Evolutionary conservation across 2,329 filamentous ascomycete species (phyloP).

Genomic region (Chaetomium globosum): DNA sequence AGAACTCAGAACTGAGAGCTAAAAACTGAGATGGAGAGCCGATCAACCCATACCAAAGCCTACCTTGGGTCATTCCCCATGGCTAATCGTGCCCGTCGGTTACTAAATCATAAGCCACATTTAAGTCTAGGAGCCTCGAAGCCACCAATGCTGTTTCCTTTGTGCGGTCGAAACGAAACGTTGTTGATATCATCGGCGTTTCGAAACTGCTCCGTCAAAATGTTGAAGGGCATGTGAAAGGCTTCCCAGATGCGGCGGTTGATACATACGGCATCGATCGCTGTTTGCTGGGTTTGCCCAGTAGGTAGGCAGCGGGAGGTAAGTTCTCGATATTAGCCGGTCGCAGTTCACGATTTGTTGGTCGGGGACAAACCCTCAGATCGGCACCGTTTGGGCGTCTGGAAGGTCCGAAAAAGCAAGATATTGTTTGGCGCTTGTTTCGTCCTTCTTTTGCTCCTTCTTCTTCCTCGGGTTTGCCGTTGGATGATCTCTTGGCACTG

Average conservation of each 20-base stretch:
- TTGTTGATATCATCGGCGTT: not conserved
- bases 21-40: not conserved
- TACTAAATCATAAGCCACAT: too few species aligned
- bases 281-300: not conserved
- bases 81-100: too few species aligned
- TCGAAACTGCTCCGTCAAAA: conserved; percentile 1
- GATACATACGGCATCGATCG: not conserved
- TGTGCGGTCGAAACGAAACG: conserved; percentile 1
- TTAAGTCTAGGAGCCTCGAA: not conserved
- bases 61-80: not conserved
- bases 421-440: not conserved
- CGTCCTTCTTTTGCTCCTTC: not conserved
- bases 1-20: not conserved
- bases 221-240: not conserved
- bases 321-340: not conserved
- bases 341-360: not conserved
- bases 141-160: not conserved
- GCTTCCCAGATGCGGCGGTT: not conserved
- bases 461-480: not conserved
- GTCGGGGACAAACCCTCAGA: not conserved
- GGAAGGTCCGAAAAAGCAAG: conserved; percentile 1
- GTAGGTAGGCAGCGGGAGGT: too few species aligned
- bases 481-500: conserved; percentile 1
- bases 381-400: not conserved
- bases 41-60: not conserved